Percentiles rank a stretch among this genome's conserved stretches.
Conservation (phyloP, 208 protist genomes). For the Wallacemonas sp. region DNA sequence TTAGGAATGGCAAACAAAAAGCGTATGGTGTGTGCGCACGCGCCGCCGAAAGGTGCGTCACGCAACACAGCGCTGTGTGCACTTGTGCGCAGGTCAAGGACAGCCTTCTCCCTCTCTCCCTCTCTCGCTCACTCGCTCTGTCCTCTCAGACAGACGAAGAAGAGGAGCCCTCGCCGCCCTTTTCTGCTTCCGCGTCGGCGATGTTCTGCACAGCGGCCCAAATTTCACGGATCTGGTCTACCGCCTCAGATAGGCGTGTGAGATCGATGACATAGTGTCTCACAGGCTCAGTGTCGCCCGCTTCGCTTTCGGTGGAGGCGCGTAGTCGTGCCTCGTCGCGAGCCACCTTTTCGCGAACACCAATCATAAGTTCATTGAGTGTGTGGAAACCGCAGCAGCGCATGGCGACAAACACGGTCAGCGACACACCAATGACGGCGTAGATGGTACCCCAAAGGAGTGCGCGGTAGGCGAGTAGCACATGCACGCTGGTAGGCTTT, state of each 20-base stretch:
- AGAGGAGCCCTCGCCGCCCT: not conserved
- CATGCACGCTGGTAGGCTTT: constrained; percentile 18
- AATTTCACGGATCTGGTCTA: constrained; percentile 51
- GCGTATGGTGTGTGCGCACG: too few species aligned
- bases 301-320: not conserved
- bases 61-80: too few species aligned
- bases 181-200: constrained; percentile 14
- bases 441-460: constrained; percentile 72
- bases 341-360: constrained; percentile 35
- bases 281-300: constrained; percentile 20
- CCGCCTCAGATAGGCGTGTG: constrained; percentile 37
- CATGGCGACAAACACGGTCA: constrained; percentile 45
- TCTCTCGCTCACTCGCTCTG: too few species aligned
- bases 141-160: not conserved
- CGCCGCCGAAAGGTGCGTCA: too few species aligned
- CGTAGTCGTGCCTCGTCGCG: constrained; percentile 41
- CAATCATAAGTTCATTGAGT: constrained; percentile 30
- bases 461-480: constrained; percentile 68
- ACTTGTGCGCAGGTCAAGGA: too few species aligned
- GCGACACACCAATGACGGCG: constrained; percentile 43
- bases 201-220: constrained; percentile 50
- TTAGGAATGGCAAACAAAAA: too few species aligned
- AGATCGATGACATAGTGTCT: constrained; percentile 72
- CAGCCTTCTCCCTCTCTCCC: too few species aligned
- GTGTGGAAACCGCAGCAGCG: constrained; percentile 47